These are phyloP conservation scores for Geotrichum aggregatum DNA, from an alignment of 1,139 yeast genomes.

Conservation along the genomic window DNA sequence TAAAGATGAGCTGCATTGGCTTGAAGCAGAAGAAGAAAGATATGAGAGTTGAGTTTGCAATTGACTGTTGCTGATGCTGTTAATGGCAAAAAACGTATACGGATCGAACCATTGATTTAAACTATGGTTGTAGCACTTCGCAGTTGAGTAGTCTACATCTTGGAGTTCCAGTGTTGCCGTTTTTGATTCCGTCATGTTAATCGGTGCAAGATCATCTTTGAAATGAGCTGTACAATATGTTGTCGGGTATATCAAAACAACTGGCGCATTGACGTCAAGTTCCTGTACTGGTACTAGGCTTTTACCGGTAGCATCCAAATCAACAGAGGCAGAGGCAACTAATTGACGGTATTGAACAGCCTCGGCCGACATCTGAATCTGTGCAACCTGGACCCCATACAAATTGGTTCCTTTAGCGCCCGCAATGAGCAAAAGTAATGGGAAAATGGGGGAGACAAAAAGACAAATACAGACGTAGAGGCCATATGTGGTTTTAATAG, in stretches of 20 bases:
- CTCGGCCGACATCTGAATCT: background rate
- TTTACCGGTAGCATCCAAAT: too few relatives aligned
- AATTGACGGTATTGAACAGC: background rate
- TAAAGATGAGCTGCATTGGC: too few relatives aligned
- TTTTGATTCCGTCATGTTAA: too few relatives aligned
- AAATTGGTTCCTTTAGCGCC: background rate
- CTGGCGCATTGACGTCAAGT: background rate
- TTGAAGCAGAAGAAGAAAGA: background rate
- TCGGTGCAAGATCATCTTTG: background rate
- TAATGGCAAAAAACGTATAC: background rate
- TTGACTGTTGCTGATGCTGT: background rate
- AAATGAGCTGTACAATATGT: background rate
- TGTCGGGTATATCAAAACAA: background rate
- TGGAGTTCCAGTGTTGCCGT: too few relatives aligned
- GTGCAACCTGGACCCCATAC: background rate
- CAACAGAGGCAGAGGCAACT: too few relatives aligned
- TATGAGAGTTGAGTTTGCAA: background rate
- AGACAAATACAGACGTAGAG: background rate
- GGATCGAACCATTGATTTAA: background rate
- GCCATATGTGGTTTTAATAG: too few relatives aligned
- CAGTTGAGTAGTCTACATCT: background rate
- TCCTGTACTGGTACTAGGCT: too few relatives aligned
- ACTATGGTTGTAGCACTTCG: background rate
- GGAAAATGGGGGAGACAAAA: background rate
- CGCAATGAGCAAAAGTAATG: background rate